Conservation (phyloP, 108 stramenopile genomes). For the Stephanodiscus minutulus region DNA sequence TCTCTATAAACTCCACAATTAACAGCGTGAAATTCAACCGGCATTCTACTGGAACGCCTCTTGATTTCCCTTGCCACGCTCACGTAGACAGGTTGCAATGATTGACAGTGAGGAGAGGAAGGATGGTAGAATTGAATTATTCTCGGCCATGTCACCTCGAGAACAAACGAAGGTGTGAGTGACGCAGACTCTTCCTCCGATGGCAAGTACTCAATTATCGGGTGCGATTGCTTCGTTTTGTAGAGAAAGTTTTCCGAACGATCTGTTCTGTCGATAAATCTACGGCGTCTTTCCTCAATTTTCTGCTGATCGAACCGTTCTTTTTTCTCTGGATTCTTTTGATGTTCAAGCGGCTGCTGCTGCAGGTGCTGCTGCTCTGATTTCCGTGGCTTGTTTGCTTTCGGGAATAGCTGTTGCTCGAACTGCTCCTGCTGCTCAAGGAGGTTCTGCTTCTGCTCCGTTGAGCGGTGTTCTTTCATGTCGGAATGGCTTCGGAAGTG, state of each 20-base stretch:
- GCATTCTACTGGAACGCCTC: slow-evolving; percentile 37
- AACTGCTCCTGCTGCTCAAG: slow-evolving; percentile 25
- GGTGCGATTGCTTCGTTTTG: slow-evolving; percentile 35
- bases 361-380: background rate
- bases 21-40: slow-evolving; percentile 49
- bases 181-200: slow-evolving; percentile 31
- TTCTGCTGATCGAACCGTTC: background rate
- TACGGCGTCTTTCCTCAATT: background rate
- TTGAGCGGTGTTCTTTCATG: slow-evolving; percentile 3
- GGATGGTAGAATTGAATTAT: slow-evolving; percentile 52
- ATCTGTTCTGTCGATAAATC: background rate
- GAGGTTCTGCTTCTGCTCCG: slow-evolving; percentile 6
- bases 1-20: slow-evolving; percentile 50
- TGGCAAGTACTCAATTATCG: slow-evolving; percentile 41
- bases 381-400: slow-evolving; percentile 2
- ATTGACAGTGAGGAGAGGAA: slow-evolving; percentile 29
- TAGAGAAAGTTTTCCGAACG: slow-evolving; percentile 19
- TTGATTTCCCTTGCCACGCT: slow-evolving; percentile 38
- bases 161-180: slow-evolving; percentile 48
- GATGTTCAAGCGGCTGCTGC: background rate
- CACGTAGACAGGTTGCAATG: slow-evolving; percentile 39
- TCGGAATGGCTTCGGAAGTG: too few relatives aligned
- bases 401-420: slow-evolving; percentile 28
- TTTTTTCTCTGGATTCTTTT: background rate
- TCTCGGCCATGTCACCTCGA: slow-evolving; percentile 59